phyloP scores from a whole-genome alignment of 768 basidiomycete species.

The Lactifluus volemus region DNA sequence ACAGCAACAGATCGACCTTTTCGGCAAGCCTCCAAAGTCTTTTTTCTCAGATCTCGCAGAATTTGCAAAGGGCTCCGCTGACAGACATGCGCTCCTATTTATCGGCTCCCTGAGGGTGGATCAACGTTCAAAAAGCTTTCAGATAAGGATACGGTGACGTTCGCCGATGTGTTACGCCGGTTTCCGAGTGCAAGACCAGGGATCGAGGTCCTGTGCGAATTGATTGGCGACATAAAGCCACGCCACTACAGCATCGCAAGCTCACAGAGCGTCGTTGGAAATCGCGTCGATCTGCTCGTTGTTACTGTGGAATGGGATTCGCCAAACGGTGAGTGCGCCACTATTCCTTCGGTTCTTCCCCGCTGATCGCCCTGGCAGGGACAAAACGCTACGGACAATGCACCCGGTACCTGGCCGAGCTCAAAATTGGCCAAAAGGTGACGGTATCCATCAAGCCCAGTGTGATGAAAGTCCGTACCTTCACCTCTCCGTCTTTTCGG shows the following conservation, averaged over 20 bases:
- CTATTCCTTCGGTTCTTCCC: neutral
- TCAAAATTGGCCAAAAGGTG: slow-evolving; percentile 83
- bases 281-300: slow-evolving; percentile 89
- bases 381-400: slow-evolving; percentile 83
- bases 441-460: slow-evolving; percentile 98
- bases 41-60: slow-evolving; percentile 86
- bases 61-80: slow-evolving; percentile 59
- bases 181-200: slow-evolving; percentile 75
- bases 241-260: slow-evolving; percentile 98
- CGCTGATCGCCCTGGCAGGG: slow-evolving; percentile 36
- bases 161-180: slow-evolving; percentile 73
- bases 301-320: slow-evolving; percentile 95
- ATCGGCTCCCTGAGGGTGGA: slow-evolving; percentile 89
- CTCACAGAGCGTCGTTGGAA: slow-evolving; percentile 89
- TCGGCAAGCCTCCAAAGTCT: slow-evolving; percentile 91
- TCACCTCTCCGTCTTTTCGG: neutral
- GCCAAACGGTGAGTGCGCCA: slow-evolving; percentile 55
- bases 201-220: slow-evolving; percentile 77
- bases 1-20: slow-evolving; percentile 94
- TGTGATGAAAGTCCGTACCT: slow-evolving; percentile 82
- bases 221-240: slow-evolving; percentile 93
- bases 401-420: slow-evolving; percentile 83
- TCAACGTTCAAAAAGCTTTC: slow-evolving; percentile 91
- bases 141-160: slow-evolving; percentile 92
- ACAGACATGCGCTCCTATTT: slow-evolving; percentile 78